Percentiles rank a stretch among this genome's conserved stretches.
Evolutionary conservation across 768 basidiomycete genomes (phyloP).

Genomic region (Rhodotorula sphaerocarpa): DNA sequence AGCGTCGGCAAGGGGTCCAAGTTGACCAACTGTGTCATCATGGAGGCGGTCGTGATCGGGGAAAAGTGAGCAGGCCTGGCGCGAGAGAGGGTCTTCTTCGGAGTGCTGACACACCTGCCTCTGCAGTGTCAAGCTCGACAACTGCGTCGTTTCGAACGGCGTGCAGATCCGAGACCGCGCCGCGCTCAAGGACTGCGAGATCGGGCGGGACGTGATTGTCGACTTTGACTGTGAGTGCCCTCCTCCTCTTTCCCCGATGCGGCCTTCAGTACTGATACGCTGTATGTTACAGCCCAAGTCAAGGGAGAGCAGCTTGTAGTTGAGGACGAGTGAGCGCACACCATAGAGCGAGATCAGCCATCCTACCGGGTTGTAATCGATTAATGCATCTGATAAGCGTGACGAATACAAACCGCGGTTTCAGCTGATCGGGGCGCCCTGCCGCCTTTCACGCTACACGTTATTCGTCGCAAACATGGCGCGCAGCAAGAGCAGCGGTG

Average conservation of each 20-base stretch:
- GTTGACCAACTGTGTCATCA: slow-evolving; percentile 27
- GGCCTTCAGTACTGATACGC: background rate
- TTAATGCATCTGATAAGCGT: no score
- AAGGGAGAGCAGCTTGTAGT: slow-evolving; percentile 33
- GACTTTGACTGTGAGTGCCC: slow-evolving; percentile 26
- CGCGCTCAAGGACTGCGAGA: slow-evolving; percentile 32
- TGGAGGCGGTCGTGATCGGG: slow-evolving; percentile 29
- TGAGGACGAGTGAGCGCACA: slow-evolving; percentile 12
- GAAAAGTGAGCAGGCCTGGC: slow-evolving; percentile 28
- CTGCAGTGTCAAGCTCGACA: slow-evolving; percentile 32
- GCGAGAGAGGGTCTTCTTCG: no score
- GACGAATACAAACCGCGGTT: background rate
- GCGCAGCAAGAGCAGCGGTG: background rate
- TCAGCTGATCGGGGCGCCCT: background rate
- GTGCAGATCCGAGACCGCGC: slow-evolving; percentile 27
- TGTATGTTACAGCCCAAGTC: slow-evolving; percentile 15
- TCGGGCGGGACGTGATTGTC: slow-evolving; percentile 30
- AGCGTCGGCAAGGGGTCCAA: slow-evolving; percentile 25
- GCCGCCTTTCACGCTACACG: background rate
- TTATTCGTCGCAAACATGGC: background rate
- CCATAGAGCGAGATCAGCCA: background rate
- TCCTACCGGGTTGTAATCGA: no score
- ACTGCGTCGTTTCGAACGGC: slow-evolving; percentile 34
- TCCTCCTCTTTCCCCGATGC: background rate
- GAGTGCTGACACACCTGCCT: background rate